Evolutionary conservation across 768 basidiomycete species (phyloP).

Genomic region (Xanthoconium purpureum): DNA sequence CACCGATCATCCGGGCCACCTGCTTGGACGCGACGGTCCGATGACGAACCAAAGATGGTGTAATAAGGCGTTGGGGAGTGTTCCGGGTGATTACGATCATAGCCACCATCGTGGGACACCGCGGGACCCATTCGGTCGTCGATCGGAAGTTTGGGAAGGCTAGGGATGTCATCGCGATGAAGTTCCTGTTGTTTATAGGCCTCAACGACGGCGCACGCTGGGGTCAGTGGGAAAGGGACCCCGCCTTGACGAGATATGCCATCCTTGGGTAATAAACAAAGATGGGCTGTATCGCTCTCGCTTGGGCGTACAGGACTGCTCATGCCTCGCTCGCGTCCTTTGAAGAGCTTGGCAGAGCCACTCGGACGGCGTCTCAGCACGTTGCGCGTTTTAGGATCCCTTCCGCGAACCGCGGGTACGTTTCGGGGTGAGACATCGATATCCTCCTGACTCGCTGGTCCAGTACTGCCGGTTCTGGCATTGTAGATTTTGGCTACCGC

Average conservation of each 20-base stretch:
- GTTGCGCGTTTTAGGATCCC: slow-evolving; percentile 26
- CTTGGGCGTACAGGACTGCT: slow-evolving; percentile 2
- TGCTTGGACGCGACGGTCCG: slow-evolving; percentile 44
- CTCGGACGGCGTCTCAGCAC: slow-evolving; percentile 33
- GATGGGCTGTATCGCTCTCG: neutral
- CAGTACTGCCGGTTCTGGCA: neutral
- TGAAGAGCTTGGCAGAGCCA: slow-evolving; percentile 21
- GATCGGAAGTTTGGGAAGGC: slow-evolving; percentile 21
- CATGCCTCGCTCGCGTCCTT: slow-evolving; percentile 14
- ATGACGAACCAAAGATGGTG: slow-evolving; percentile 49
- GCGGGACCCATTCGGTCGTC: slow-evolving; percentile 24
- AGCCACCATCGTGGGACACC: slow-evolving; percentile 3
- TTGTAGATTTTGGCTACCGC: slow-evolving; percentile 3
- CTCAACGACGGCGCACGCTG: slow-evolving; percentile 44
- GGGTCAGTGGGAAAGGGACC: slow-evolving; percentile 33
- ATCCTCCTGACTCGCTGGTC: slow-evolving; percentile 14
- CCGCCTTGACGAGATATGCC: neutral
- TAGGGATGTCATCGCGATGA: slow-evolving; percentile 7
- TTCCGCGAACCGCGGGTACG: neutral
- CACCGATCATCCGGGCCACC: slow-evolving; percentile 41
- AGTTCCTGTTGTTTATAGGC: slow-evolving; percentile 48
- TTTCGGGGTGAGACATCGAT: slow-evolving; percentile 7
- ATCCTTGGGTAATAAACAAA: neutral
- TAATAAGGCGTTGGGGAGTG: slow-evolving; percentile 45
- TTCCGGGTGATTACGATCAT: slow-evolving; percentile 14